Base-by-base conservation (phyloP, 768 basidiomycete genomes). In the Myochromella boudieri region DNA sequence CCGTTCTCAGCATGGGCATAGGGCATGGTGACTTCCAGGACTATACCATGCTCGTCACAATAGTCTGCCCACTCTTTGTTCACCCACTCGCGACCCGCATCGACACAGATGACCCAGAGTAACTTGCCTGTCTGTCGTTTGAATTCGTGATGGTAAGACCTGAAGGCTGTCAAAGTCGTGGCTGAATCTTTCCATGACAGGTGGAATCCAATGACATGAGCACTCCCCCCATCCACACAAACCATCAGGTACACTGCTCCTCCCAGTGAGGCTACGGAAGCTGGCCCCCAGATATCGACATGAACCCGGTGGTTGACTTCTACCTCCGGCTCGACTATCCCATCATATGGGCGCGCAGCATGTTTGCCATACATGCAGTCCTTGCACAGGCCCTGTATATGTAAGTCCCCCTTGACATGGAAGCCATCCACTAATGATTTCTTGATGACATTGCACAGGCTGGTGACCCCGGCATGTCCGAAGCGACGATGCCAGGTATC, bases 201-300 rank as follows among this genome's bases (percentile, higher is more conserved):
- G 42, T 60, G 68, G 3, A 49, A 44, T 0, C 46, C 53, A 1
- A 47, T 50, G 6, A 42, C 33, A 34, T 49, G 24, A 1, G 58
- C 55, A 1, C 54, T 54, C 4, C 40, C 52, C 1, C 61, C 56
- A 44, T 68, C 61, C 0, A 54, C 55, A 1, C 63, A 42, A 0
- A 57, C 17, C 46, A 69, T 58, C 37, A 65, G 55, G 33, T 68
- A 64, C 0, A 20, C 18, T 0, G 48, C 46, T 0, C 60, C 60
- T 6, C 59, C 56, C 0, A 43, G 32, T 0, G 53, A 63, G 9
- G 29, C 33, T 0, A 53, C 44, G 0, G 51, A 42, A 1, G 59
- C 39, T 2, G 61, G 63, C n/a, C 63, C 62, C 58, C 58, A 67
- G 0, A 68, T 26, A 37, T 68, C 59, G n/a, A n/a, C n/a, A n/a